Base-by-base conservation (phyloP, 306 rosid genomes). In the Cucurbita ficifolia region DNA sequence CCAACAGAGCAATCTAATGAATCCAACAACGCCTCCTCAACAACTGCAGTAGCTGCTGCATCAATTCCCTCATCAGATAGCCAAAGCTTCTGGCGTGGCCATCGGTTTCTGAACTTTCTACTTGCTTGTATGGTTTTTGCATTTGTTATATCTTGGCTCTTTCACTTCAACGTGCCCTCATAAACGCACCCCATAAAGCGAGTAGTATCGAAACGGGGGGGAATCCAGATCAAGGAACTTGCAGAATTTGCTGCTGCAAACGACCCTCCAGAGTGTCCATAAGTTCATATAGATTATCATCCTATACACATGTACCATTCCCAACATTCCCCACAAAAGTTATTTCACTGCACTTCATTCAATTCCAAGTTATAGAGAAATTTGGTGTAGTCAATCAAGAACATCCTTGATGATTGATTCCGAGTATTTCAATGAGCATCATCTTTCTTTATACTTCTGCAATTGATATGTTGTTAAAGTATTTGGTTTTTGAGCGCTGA, bases 71-170 rank as follows among this genome's bases (percentile, higher is more conserved):
- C 87, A 35, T 11, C 90, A 8, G 99, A 91, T 75, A 56, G 88
- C 11, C 92, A 58, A 64, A 83, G 96, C 79, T 91, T 94, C 77
- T 91, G 99, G 99, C 97, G 84, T 2, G 96, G 99, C 73, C 97
- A 88, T 55, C 88, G 97, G 71, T 89, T 94, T 85, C 84, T 94
- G 80, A 94, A 94, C 77, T 94, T 91, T 71, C 83, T 94, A 18
- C 96, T 94, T 24, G 97, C 96, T 53, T 91, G 96, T 79, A 94
- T 91, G 91, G 97, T 94, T 68, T 86, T 91, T 63, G 97, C 97
- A 45, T 94, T 94, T 70, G 96, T 94, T 72, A 85, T 94, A 82
- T 94, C 99, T 18, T 94, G 99, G 99, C 88, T 89, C 76, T 94
- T 94, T 60, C 99, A 88, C 77, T 89, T 94, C 71, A 89, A 94